These are phyloP conservation scores for Peronospora belbahrii DNA, from an alignment of 352 stramenopile genomes.

Conservation along the genomic window DNA sequence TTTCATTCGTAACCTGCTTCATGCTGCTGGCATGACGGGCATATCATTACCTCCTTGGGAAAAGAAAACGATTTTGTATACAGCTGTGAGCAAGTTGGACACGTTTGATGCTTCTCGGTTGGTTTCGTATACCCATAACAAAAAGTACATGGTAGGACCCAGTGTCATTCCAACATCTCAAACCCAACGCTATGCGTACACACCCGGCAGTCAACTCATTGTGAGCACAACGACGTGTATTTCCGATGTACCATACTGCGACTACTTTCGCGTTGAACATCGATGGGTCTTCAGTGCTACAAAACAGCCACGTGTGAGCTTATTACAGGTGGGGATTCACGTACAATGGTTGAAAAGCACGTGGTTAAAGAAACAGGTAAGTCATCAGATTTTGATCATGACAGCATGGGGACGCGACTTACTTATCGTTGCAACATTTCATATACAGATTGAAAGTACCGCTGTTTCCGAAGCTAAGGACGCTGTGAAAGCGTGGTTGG, in stretches of 20 bases:
- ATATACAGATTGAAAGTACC: conserved; percentile 68
- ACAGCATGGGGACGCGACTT: neutral
- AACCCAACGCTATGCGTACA: conserved; percentile 59
- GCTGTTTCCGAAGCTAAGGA: conserved; percentile 68
- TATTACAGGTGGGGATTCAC: conserved; percentile 55
- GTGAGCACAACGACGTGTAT: conserved; percentile 67
- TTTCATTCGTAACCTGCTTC: conserved; percentile 44
- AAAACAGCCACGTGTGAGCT: conserved; percentile 29
- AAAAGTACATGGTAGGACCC: conserved; percentile 84
- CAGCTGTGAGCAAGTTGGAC: conserved; percentile 45
- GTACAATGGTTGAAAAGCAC: conserved; percentile 79
- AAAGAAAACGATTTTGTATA: conserved; percentile 35
- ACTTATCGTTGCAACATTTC: neutral
- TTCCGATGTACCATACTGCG: conserved; percentile 74
- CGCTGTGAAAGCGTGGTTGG: conserved; percentile 36
- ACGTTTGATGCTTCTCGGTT: conserved; percentile 50
- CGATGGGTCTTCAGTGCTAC: conserved; percentile 77
- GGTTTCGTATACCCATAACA: conserved; percentile 74
- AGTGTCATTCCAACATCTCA: conserved; percentile 70
- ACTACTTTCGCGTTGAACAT: conserved; percentile 84
- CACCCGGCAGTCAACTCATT: conserved; percentile 36
- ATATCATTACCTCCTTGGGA: conserved; percentile 50
- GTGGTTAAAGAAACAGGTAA: conserved; percentile 84
- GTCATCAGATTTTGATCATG: neutral
- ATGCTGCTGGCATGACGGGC: conserved; percentile 45